Base-by-base conservation (phyloP, 2,329 filamentous ascomycete genomes). In the Mariannaea elegans region DNA sequence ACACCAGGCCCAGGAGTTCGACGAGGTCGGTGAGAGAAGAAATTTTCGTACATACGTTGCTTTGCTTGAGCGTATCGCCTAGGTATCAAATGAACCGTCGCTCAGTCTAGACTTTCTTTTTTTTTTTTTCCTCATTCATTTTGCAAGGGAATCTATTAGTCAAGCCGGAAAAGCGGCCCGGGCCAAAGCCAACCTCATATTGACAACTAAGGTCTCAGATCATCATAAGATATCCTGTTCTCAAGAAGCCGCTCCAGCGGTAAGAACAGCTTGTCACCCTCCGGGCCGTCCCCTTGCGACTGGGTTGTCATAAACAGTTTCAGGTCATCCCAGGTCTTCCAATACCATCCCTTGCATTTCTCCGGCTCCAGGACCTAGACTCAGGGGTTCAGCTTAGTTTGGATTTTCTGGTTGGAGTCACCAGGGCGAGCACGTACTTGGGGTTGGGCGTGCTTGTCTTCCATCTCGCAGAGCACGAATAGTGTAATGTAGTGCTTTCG, bases 401-500 rank as follows among this genome's bases (percentile, higher is more conserved):
- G n/a, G n/a, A n/a, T n/a, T n/a, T n/a, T n/a, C n/a, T n/a, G n/a
- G n/a, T n/a, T n/a, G n/a, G n/a, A n/a, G n/a, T n/a, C n/a, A 29
- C 55, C 34, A 61, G 67, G 32, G 32, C 12, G 14, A 5, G 32
- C 10, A 75, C 80, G 69, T 59, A 90, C 88, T 79, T 81, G 55
- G 0, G 89, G 84, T 63, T 84, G 73, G 23, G 80, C 80, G 0
- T 69, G 64, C 14, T 80, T 76, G 23, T 86, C 80, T 0, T 76
- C 70, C 65, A 85, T 77, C 42, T 74, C 75, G 39, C 84, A 87
- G 0, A 78, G 77, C 62, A 92, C 84, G 65, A 91, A 93, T 3
- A 93, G 73, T 0, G 91, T 94, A 49, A 93, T 81, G 69, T 94
- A 94, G 71, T 94, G 91, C 73, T 88, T 91, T 0, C 75, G 75